phyloP scores from a whole-genome alignment of 1,284 basidiomycete genomes.

The Phellinidium pouzarii region DNA sequence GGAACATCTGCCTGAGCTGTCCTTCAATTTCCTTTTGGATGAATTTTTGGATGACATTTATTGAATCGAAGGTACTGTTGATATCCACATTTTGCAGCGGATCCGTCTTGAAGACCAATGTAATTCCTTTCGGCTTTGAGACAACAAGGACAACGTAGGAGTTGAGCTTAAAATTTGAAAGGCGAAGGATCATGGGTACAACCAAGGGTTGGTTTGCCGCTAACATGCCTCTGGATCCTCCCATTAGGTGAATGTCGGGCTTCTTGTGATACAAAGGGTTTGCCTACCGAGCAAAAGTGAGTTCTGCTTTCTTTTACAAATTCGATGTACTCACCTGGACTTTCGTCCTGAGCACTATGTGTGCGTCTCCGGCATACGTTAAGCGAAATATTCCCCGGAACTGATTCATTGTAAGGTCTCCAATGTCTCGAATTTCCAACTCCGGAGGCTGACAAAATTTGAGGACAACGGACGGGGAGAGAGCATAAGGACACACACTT shows the following conservation, averaged over 20 bases:
- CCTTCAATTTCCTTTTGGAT: slow-evolving; percentile 96
- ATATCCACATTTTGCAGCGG: slow-evolving; percentile 98
- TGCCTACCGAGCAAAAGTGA: slow-evolving; percentile 47
- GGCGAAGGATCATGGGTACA: slow-evolving; percentile 97
- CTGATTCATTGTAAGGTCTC: slow-evolving; percentile 91
- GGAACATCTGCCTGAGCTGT: slow-evolving; percentile 95
- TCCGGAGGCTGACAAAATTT: slow-evolving; percentile 74
- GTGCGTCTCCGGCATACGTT: slow-evolving; percentile 93
- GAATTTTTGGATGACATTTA: slow-evolving; percentile 95
- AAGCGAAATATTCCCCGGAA: slow-evolving; percentile 97
- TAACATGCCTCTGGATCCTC: slow-evolving; percentile 74
- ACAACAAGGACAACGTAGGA: slow-evolving; percentile 98
- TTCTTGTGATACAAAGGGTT: slow-evolving; percentile 93
- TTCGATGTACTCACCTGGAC: slow-evolving; percentile 69
- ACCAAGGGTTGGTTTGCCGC: slow-evolving; percentile 90
- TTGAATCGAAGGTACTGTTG: slow-evolving; percentile 95
- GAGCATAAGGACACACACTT: slow-evolving; percentile 47
- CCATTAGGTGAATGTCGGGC: slow-evolving; percentile 73
- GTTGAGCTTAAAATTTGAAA: slow-evolving; percentile 88
- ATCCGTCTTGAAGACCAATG: slow-evolving; percentile 99
- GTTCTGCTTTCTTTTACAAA: not conserved
- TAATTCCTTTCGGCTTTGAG: slow-evolving; percentile 95
- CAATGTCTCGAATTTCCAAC: slow-evolving; percentile 95
- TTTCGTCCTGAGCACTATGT: slow-evolving; percentile 92
- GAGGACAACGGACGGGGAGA: not conserved